A percentile compares a stretch with the other conserved stretches of the same genome.
Evolutionary conservation across 495 filamentous ascomycete species (phyloP).

Genomic region (Recurvomyces mirabilis): DNA sequence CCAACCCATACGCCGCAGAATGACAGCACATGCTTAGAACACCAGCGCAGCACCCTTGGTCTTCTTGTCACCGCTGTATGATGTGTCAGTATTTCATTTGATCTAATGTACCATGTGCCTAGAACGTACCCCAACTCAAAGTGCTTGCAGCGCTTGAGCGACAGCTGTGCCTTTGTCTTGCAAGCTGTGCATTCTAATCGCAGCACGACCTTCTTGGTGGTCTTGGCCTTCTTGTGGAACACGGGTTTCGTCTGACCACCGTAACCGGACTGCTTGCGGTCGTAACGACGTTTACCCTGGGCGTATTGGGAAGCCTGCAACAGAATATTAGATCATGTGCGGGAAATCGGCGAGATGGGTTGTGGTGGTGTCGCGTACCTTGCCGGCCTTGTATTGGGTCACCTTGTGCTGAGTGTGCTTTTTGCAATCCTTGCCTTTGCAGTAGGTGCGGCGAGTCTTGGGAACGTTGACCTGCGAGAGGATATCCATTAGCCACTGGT

Average conservation of each 20-base stretch:
- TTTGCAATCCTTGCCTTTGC: constrained; percentile 88
- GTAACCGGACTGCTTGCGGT: constrained; percentile 98
- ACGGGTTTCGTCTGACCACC: constrained; percentile 99
- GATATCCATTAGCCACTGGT: too few relatives aligned
- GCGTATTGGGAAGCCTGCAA: constrained; percentile 84
- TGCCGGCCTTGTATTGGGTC: constrained; percentile 94
- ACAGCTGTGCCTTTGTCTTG: constrained; percentile 97
- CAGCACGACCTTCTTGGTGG: constrained; percentile 99
- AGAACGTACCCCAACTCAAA: constrained; percentile 89
- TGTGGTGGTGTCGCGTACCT: constrained; percentile 40
- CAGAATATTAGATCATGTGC: background rate
- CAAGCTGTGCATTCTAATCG: constrained; percentile 89
- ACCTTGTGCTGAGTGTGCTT: constrained; percentile 90
- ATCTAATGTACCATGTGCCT: background rate
- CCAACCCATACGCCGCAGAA: constrained; percentile 7
- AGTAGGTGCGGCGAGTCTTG: constrained; percentile 86
- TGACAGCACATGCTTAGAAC: constrained; percentile 50
- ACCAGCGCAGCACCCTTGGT: constrained; percentile 99
- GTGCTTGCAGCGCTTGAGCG: constrained; percentile 99
- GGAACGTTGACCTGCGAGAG: constrained; percentile 77
- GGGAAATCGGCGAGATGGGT: too few relatives aligned
- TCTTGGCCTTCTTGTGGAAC: constrained; percentile 99
- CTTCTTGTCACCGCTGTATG: constrained; percentile 98
- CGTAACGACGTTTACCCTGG: constrained; percentile 99
- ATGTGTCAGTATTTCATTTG: constrained; percentile 5